Percentiles rank a stretch among this genome's conserved stretches.
These are phyloP conservation scores for Aspergillus carbonarius DNA, from an alignment of 2,329 filamentous ascomycete species.

Conservation along the genomic window DNA sequence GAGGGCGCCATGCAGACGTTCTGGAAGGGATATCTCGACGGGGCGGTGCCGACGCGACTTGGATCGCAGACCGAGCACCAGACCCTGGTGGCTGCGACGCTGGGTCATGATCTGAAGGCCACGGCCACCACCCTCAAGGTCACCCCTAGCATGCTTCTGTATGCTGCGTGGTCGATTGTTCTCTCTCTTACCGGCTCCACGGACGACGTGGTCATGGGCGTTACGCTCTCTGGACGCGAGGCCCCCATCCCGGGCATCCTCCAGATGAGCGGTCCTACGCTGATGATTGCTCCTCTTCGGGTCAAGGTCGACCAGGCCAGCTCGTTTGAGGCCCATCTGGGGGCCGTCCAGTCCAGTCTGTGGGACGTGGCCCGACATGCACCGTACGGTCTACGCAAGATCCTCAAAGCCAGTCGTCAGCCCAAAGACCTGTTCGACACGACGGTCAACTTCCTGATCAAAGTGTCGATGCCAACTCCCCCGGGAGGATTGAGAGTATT, in stretches of 20 bases:
- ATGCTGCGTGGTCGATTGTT: slow-evolving; percentile 5
- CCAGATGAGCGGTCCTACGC: not conserved
- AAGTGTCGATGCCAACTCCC: not conserved
- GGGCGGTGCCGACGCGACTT: not conserved
- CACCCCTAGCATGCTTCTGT: not conserved
- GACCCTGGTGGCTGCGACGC: not conserved
- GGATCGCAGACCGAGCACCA: not conserved
- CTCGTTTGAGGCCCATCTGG: not conserved
- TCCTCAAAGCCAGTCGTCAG: not conserved
- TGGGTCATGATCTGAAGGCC: not conserved
- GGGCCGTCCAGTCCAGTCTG: not conserved
- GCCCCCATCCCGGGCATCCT: not conserved
- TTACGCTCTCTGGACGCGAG: slow-evolving; percentile 3
- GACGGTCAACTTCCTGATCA: slow-evolving; percentile 8
- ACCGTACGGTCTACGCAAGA: not conserved
- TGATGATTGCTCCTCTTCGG: not conserved
- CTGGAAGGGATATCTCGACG: not conserved
- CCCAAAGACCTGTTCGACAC: slow-evolving; percentile 2
- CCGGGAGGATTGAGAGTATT: not conserved
- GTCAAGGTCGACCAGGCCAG: not conserved
- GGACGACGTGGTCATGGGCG: not conserved
- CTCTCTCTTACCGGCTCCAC: not conserved
- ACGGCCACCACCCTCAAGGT: not conserved
- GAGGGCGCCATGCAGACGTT: not conserved
- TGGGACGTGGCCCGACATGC: not conserved